Evolutionary conservation across 495 filamentous ascomycete species (phyloP), one percentile per base, ranked within the genome.

Genomic region (Penicillium antarcticum): DNA sequence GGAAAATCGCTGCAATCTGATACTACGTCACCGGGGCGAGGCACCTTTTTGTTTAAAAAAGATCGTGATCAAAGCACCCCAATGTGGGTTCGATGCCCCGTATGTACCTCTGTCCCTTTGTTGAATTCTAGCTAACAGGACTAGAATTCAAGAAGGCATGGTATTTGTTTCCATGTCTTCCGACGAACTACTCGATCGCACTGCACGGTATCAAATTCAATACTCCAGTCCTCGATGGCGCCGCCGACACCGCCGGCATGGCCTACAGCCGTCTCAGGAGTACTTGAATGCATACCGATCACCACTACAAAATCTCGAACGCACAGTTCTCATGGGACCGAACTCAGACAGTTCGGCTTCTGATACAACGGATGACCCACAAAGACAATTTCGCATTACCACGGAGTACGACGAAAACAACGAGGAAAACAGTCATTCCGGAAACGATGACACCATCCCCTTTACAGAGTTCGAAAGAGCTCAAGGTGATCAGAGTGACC

Each of bases 91-190:
- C 62, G 90, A 89, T 42, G 83, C 87, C 53, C 89, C 91, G 91
- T 96, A 80, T 65, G 91, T 81, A 41, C n/a, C 33, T 29, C 24
- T 21, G 10, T 45, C 9, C 26, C 42, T 49, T 26, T 40, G 36
- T n/a, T 10, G n/a, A 18, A n/a, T n/a, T 5, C 19, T 60, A 45
- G 64, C 63, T 58, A 62, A 58, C 59, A 35, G 33, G 42, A 29
- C 37, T 57, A 95, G 89, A 44, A 86, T 96, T 41, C 88, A 92
- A 72, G 90, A 95, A 76, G 92, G 92, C 18, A 88, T 96, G 85
- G 81, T 97, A 5, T 96, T 97, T 63, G 79, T 97, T 33, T 83
- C 88, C 5, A 95, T 96, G 91, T 79, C 80, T 14, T 77, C 81
- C 11, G 81, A 92, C 50, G 87, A 92, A 47, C 75, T 95, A 13